These are phyloP conservation scores for Daldinia vernicosa DNA, from an alignment of 495 filamentous ascomycete genomes.

Conservation along the genomic window DNA sequence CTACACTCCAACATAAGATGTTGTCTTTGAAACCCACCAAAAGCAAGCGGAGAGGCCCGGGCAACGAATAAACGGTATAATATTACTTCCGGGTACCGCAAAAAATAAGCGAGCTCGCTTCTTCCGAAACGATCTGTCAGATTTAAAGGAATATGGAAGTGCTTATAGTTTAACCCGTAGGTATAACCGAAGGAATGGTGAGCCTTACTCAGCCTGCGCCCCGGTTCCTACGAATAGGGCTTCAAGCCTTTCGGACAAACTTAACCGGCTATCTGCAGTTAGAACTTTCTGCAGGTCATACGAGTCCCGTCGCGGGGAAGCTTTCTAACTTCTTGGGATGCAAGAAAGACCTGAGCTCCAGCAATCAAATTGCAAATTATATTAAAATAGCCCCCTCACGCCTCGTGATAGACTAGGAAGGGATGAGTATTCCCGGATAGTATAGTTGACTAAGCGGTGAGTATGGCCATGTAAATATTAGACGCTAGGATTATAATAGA, in stretches of 20 bases:
- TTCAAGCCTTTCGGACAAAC: not conserved
- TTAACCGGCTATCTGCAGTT: not conserved
- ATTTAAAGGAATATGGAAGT: not conserved
- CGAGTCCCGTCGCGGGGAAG: not conserved
- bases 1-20: not conserved
- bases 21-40: constrained; percentile 2
- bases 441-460: not conserved
- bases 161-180: not conserved
- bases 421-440: not conserved
- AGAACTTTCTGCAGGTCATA: not conserved
- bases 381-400: not conserved
- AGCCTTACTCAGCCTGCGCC: constrained; percentile 20
- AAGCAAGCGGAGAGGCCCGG: not conserved
- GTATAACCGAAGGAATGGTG: constrained; percentile 2
- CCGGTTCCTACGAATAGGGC: not conserved
- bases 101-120: not conserved
- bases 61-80: not conserved
- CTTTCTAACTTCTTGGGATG: not conserved
- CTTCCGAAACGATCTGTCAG: not conserved
- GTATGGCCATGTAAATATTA: not conserved
- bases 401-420: not conserved
- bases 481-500: not conserved
- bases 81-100: not conserved
- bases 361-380: not conserved
- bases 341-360: not conserved